phyloP scores from a whole-genome alignment of 345 rosid species.

The Lumnitzera littorea region DNA sequence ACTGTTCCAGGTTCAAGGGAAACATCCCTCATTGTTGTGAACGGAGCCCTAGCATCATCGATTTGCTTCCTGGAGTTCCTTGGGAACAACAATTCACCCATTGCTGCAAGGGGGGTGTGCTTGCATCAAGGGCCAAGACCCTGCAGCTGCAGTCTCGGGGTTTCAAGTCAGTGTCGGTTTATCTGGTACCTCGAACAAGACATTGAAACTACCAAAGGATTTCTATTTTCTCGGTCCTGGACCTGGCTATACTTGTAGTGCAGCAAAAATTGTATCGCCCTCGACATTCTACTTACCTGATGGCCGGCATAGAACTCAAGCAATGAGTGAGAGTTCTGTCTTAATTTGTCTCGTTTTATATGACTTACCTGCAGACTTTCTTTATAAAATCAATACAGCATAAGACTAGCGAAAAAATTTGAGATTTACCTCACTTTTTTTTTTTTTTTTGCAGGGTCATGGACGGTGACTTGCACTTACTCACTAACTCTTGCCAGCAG shows the following conservation, averaged over 20 bases:
- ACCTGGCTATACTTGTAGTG: slow-evolving; percentile 44
- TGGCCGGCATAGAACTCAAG: slow-evolving; percentile 31
- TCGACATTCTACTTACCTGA: slow-evolving; percentile 32
- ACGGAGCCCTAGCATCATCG: slow-evolving; percentile 30
- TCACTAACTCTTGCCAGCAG: slow-evolving; percentile 31
- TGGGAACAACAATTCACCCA: slow-evolving; percentile 37
- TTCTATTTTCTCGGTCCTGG: slow-evolving; percentile 45
- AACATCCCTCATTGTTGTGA: slow-evolving; percentile 44
- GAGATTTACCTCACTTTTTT: not conserved
- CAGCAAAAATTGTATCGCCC: slow-evolving; percentile 30
- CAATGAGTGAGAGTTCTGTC: slow-evolving; percentile 22
- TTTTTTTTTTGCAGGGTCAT: slow-evolving; percentile 32
- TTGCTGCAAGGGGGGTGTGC: slow-evolving; percentile 50
- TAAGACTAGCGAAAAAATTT: no score
- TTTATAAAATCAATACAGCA: not conserved
- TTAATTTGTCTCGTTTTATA: not conserved
- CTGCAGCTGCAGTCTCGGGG: slow-evolving; percentile 24
- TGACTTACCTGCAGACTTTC: not conserved
- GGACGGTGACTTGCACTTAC: slow-evolving; percentile 47
- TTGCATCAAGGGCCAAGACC: slow-evolving; percentile 39
- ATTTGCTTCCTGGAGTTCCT: slow-evolving; percentile 42
- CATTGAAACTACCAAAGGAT: slow-evolving; percentile 38
- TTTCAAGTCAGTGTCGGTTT: slow-evolving; percentile 39
- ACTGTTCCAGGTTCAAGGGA: slow-evolving; percentile 47
- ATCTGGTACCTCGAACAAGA: slow-evolving; percentile 38